Evolutionary conservation across 345 rosid species (phyloP).

Genomic region (Citrus inodora): DNA sequence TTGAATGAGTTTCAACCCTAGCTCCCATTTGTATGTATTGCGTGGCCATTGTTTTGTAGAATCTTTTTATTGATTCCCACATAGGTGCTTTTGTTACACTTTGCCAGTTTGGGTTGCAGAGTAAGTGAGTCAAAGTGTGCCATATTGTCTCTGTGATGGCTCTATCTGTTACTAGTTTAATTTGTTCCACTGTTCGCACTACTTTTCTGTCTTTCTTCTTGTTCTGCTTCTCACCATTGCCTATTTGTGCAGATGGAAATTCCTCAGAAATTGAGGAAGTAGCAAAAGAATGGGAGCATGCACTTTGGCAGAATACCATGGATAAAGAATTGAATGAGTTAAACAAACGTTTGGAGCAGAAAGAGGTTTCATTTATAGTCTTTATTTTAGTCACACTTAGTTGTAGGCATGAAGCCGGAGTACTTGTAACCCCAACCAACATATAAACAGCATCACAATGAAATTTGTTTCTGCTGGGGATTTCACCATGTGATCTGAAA

Average conservation of each 20-base stretch:
- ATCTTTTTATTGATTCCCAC: neutral
- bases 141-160: neutral
- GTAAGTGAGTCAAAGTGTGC: neutral
- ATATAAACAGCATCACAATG: neutral
- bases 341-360: conserved; percentile 81
- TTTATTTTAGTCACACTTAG: neutral
- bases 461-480: neutral
- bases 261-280: conserved; percentile 74
- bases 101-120: neutral
- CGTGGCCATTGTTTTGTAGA: neutral
- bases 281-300: conserved; percentile 89
- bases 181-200: conserved; percentile 18
- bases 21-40: neutral
- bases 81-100: neutral
- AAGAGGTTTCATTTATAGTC: conserved; percentile 53
- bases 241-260: conserved; percentile 40
- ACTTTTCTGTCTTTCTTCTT: neutral
- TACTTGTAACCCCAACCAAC: neutral
- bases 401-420: conserved; percentile 4
- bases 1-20: neutral
- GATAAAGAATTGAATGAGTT: conserved; percentile 81
- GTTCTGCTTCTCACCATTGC: neutral
- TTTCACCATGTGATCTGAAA: neutral
- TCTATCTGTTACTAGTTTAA: neutral
- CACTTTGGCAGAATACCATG: conserved; percentile 70